Conservation (phyloP, 768 basidiomycete genomes). For the Suillus alpinus region DNA sequence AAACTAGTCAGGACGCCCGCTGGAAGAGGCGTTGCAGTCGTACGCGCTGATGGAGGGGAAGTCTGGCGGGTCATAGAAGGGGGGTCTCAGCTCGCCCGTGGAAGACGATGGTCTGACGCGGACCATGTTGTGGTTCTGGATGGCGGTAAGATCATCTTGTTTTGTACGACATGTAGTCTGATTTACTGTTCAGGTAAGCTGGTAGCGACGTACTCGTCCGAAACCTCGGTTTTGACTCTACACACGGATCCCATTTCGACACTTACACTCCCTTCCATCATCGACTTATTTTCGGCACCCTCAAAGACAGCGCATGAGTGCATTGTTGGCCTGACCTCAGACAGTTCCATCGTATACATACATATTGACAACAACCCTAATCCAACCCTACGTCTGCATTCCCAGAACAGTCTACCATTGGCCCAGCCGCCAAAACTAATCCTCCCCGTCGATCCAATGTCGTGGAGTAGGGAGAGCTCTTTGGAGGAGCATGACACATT, state of each 20-base stretch:
- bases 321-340: slow-evolving; percentile 65
- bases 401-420: slow-evolving; percentile 53
- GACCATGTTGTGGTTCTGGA: slow-evolving; percentile 73
- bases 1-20: slow-evolving; percentile 77
- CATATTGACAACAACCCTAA: slow-evolving; percentile 34
- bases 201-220: slow-evolving; percentile 57
- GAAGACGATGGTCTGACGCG: slow-evolving; percentile 51
- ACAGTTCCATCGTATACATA: slow-evolving; percentile 58
- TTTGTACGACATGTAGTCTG: slow-evolving; percentile 5
- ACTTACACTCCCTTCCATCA: slow-evolving; percentile 49
- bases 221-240: slow-evolving; percentile 47
- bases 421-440: slow-evolving; percentile 48
- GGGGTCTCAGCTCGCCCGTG: slow-evolving; percentile 47
- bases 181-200: slow-evolving; percentile 40
- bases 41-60: slow-evolving; percentile 61
- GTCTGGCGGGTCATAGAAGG: slow-evolving; percentile 54
- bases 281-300: slow-evolving; percentile 65
- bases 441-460: slow-evolving; percentile 85
- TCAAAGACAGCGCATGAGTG: slow-evolving; percentile 48
- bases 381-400: slow-evolving; percentile 44
- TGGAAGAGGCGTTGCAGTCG: slow-evolving; percentile 68
- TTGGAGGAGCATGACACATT: slow-evolving; percentile 67
- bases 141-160: slow-evolving; percentile 42
- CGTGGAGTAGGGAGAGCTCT: slow-evolving; percentile 55
- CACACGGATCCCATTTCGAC: slow-evolving; percentile 45